Evolutionary conservation across 805 yeast species (phyloP).

Genomic region (Barnettozyma botsteinii): DNA sequence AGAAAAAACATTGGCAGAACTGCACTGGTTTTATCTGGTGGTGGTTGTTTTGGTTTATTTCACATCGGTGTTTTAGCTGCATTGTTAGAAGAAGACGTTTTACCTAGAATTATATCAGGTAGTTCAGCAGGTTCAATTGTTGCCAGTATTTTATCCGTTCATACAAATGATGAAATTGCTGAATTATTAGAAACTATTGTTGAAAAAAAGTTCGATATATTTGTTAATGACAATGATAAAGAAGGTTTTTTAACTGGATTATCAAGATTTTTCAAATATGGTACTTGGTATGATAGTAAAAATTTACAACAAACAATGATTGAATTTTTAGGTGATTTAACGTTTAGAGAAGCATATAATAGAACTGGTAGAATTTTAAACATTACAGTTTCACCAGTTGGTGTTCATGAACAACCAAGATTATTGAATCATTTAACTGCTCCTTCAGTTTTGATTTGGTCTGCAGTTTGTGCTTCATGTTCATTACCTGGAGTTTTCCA

Average conservation of each 20-base stretch:
- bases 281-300: conserved; percentile 81
- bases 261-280: conserved; percentile 66
- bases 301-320: conserved; percentile 70
- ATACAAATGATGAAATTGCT: conserved; percentile 63
- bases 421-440: conserved; percentile 74
- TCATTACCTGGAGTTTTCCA: conserved; percentile 90
- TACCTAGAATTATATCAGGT: conserved; percentile 89
- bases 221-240: conserved; percentile 36
- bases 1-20: conserved; percentile 91
- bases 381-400: conserved; percentile 89
- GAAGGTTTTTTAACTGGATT: conserved; percentile 43
- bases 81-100: conserved; percentile 60
- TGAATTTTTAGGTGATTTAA: conserved; percentile 77
- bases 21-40: conserved; percentile 92
- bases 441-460: conserved; percentile 78
- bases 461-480: conserved; percentile 91
- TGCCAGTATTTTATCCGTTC: conserved; percentile 82
- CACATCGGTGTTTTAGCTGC: conserved; percentile 90
- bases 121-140: conserved; percentile 95
- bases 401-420: conserved; percentile 86
- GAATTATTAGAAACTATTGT: conserved; percentile 45
- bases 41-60: conserved; percentile 87
- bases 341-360: conserved; percentile 91
- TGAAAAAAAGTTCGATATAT: conserved; percentile 42
- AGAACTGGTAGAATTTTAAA: conserved; percentile 91